Conservation (phyloP, 2,329 filamentous ascomycete genomes). For the Cercospora sesami region DNA sequence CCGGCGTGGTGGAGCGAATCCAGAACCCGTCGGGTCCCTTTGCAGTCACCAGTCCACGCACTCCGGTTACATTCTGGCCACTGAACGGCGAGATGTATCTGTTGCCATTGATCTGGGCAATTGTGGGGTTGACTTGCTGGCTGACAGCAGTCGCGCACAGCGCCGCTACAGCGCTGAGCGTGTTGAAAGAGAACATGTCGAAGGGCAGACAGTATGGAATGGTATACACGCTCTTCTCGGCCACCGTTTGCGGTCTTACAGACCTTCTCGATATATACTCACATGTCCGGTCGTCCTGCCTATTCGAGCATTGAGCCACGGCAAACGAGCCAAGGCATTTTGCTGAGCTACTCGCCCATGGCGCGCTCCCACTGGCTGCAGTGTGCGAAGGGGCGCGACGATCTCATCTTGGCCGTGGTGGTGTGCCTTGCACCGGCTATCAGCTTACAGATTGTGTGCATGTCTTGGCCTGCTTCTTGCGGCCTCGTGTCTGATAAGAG, state of each 20-base stretch:
- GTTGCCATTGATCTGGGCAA: constrained; percentile 63
- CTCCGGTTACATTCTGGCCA: constrained; percentile 54
- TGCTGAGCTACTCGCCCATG: background rate
- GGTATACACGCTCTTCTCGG: background rate
- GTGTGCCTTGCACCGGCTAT: constrained; percentile 8
- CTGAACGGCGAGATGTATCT: constrained; percentile 63
- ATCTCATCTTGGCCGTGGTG: constrained; percentile 8
- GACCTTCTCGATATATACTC: constrained; percentile 13
- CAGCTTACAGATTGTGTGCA: background rate
- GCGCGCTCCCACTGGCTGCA: constrained; percentile 3
- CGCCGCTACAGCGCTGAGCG: constrained; percentile 10
- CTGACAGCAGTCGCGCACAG: constrained; percentile 15
- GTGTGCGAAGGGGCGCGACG: background rate
- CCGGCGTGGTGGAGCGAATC: constrained; percentile 60
- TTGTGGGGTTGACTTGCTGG: constrained; percentile 26
- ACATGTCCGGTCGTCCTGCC: constrained; percentile 16
- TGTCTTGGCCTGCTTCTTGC: constrained; percentile 10
- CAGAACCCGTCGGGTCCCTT: constrained; percentile 63
- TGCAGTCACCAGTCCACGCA: constrained; percentile 66
- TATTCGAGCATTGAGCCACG: constrained; percentile 10
- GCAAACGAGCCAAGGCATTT: background rate
- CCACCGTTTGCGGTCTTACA: background rate
- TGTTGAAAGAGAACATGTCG: constrained; percentile 9
- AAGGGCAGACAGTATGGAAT: background rate
- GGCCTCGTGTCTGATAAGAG: constrained; percentile 12